These are phyloP conservation scores for Boletus eberwhitei DNA, from an alignment of 768 basidiomycete genomes.

Conservation along the genomic window DNA sequence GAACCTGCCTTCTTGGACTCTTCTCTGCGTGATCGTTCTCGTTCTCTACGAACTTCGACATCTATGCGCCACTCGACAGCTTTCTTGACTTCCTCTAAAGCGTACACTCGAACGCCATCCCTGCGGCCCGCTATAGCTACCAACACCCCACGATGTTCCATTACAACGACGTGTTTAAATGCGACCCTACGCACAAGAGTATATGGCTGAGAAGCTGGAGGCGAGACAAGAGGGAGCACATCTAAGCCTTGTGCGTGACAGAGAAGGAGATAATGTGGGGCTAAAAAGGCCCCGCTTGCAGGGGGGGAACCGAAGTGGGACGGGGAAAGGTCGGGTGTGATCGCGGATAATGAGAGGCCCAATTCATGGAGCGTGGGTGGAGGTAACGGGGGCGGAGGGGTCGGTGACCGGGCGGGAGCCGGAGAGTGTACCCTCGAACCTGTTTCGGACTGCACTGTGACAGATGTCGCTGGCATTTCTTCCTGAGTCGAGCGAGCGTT, in stretches of 20 bases:
- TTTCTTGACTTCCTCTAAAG: slow-evolving; percentile 81
- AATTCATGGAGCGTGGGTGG: slow-evolving; percentile 72
- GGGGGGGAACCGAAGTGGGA: slow-evolving; percentile 79
- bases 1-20: slow-evolving; percentile 52
- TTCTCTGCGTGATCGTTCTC: slow-evolving; percentile 67
- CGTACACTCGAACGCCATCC: slow-evolving; percentile 86
- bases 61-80: slow-evolving; percentile 88
- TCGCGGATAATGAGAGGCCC: slow-evolving; percentile 63
- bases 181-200: slow-evolving; percentile 76
- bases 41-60: slow-evolving; percentile 69
- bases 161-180: slow-evolving; percentile 86
- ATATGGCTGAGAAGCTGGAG: slow-evolving; percentile 74
- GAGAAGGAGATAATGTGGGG: slow-evolving; percentile 77
- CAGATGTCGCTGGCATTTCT: slow-evolving; percentile 28
- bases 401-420: slow-evolving; percentile 46
- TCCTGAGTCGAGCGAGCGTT: slow-evolving; percentile 34
- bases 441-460: slow-evolving; percentile 30
- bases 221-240: slow-evolving; percentile 74
- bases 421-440: slow-evolving; percentile 58
- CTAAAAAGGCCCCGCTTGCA: slow-evolving; percentile 71
- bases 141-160: slow-evolving; percentile 89
- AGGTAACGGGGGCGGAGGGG: slow-evolving; percentile 71
- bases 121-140: slow-evolving; percentile 85
- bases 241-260: slow-evolving; percentile 86
- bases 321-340: slow-evolving; percentile 68